A percentile compares a stretch with the other conserved stretches of the same genome.
phyloP scores from a whole-genome alignment of 257 asterid species.

The Nicotiana sylvestris region DNA sequence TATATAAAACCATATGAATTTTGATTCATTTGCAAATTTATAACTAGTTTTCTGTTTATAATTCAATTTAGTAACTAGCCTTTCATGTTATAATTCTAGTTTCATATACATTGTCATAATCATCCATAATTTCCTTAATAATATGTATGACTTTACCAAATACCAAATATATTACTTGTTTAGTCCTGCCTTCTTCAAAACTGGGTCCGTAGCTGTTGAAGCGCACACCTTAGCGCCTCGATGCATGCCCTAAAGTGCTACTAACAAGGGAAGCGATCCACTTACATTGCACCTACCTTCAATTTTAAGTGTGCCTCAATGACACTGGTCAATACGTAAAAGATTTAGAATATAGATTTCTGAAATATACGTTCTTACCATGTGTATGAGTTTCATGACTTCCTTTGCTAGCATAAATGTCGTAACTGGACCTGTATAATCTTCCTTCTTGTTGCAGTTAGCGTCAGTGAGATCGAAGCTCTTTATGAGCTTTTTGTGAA shows the following conservation, averaged over 20 bases:
- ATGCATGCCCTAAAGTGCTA: not conserved
- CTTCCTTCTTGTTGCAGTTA: slow-evolving; percentile 43
- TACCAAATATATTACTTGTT: not conserved
- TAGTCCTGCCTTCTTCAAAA: not conserved
- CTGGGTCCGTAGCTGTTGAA: not conserved
- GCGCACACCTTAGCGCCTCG: not conserved
- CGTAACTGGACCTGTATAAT: not conserved
- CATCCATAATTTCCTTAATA: not conserved
- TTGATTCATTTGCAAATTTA: not conserved
- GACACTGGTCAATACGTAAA: not conserved
- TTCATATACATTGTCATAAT: not conserved
- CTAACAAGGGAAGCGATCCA: not conserved
- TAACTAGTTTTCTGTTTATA: not conserved
- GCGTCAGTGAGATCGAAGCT: slow-evolving; percentile 86
- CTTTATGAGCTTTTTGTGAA: slow-evolving; percentile 73
- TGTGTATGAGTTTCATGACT: not conserved
- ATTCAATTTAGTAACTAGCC: not conserved
- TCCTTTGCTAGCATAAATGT: not conserved
- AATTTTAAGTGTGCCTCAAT: not conserved
- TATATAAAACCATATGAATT: not conserved
- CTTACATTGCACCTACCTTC: not conserved
- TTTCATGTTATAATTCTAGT: not conserved
- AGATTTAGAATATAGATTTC: not conserved
- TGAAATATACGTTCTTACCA: not conserved
- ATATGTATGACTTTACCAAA: not conserved